Evolutionary conservation across 2,329 filamentous ascomycete genomes (phyloP).

Genomic region (Aspergillus ibericus): DNA sequence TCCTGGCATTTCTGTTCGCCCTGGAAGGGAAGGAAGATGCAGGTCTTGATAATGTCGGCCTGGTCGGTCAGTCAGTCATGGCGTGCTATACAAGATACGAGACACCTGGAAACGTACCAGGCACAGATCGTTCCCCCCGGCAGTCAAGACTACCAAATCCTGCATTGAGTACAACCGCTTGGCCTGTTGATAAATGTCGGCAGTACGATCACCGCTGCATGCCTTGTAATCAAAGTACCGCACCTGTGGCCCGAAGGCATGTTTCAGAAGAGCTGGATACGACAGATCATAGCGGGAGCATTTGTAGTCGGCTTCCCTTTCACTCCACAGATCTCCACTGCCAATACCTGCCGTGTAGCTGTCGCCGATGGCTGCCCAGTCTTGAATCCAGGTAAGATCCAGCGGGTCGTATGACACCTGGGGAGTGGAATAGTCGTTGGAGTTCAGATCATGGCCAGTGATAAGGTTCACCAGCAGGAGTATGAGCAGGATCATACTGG

Average conservation of each 20-base stretch:
- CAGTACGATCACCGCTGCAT: conserved; percentile 7
- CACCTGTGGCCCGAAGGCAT: neutral
- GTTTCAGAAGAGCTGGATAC: conserved; percentile 1
- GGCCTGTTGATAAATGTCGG: conserved; percentile 12
- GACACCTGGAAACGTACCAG: conserved; percentile 22
- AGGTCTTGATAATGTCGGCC: conserved; percentile 20
- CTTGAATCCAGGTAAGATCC: conserved; percentile 28
- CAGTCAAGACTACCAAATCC: conserved; percentile 40
- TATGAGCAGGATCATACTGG: neutral
- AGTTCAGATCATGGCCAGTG: neutral
- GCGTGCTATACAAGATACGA: neutral
- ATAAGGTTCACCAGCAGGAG: neutral
- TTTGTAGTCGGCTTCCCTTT: conserved; percentile 32
- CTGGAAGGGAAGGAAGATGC: conserved; percentile 21
- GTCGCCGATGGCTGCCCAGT: conserved; percentile 40
- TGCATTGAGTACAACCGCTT: conserved; percentile 28
- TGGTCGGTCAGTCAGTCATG: neutral
- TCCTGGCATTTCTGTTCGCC: conserved; percentile 15
- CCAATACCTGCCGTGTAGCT: conserved; percentile 43
- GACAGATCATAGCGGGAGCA: conserved; percentile 16
- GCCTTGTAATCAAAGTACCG: conserved; percentile 8
- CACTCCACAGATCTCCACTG: conserved; percentile 18
- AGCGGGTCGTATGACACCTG: neutral
- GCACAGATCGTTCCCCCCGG: conserved; percentile 43
- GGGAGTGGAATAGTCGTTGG: neutral